Evolutionary conservation across 306 rosid genomes (phyloP), one percentile per base, ranked within the genome.

Genomic region (Prunus fruticosa): DNA sequence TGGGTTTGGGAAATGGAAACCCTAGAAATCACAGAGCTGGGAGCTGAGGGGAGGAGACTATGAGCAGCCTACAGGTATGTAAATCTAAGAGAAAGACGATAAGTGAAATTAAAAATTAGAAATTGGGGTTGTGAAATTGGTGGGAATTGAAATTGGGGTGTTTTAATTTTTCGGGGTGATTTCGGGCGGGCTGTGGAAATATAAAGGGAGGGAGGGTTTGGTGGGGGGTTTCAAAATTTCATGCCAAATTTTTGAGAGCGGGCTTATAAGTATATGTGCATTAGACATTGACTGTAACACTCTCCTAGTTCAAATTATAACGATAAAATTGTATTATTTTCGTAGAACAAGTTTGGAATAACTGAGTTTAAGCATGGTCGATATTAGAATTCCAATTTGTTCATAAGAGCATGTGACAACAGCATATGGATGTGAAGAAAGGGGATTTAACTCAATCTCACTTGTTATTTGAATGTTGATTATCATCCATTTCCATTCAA

Each of bases 181-280:
- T 54, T 38, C 43, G 77, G 77, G 77, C 77, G 77, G 77, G 77
- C 43, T 73, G 60, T 61, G 69, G 43, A 73, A 60, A 60, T 73
- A 49, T 45, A 73, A 67, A 73, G 60, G 60, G 69, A 27, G 77
- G 69, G 69, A 61, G 77, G 77, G 68, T 72, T 50, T 60, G 30
- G 43, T 50, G 45, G 57, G 57, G 60, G 45, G 38, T 60, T 84
- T 85, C 85, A 88, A 89, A 89, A 82, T 80, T 87, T 84, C 82
- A 87, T 80, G 84, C 73, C 71, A 71, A 86, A 87, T 38, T 86
- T 82, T 73, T 22, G 89, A 83, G 84, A 88, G 89, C 87, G 82
- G 46, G 77, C 60, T 60, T 25, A 25, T 25, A 25, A 25, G 27
- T 25, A 25, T 25, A 25, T 25, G 27, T 25, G 27, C 27, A 25